Evolutionary conservation across 345 rosid genomes (phyloP), one percentile per base, ranked within the genome.

Genomic region (Murraya koenigii): DNA sequence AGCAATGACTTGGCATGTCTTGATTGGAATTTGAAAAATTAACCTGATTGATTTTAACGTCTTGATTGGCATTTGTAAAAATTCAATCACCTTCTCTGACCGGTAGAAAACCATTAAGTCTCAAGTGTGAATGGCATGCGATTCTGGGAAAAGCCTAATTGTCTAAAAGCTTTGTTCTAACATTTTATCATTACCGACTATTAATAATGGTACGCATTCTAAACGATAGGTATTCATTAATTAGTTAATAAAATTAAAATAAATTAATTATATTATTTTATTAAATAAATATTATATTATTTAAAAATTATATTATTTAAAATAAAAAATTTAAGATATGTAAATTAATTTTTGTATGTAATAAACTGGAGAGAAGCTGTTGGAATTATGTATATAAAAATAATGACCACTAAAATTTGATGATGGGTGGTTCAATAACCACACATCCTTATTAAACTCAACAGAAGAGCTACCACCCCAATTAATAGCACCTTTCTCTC

Each of bases 371-470:
- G 23, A 39, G 33, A 68, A 15, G 5, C 5, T 22, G 11, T 28
- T 23, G 38, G 35, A 69, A 64, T 56, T 6, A 17, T 30, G 52
- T 26, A 80, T 44, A 39, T 39, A 2, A 72, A 11, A 83, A 78
- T 80, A 74, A 79, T 67, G 74, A 79, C 92, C 89, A 86, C 90
- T 76, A 86, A 77, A 77, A 76, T 67, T 47, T 54, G 76, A 76
- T 54, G 76, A 76, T 38, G 73, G 56, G 56, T 15, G 60, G 66
- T 72, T 47, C 72, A 77, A 68, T 73, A 82, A 77, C 87, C 81
- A 76, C 82, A 78, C 74, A 79, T 83, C 89, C 87, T 54, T 71
- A 67, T 80, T 89, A 84, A 79, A 74, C 83, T 83, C 80, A 76
- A 39, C 44, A 14, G 69, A 80, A 75, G 55, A 69, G 72, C 73